A percentile compares a stretch with the other conserved stretches of the same genome.
phyloP scores from a whole-genome alignment of 805 yeast genomes.

The Nakazawaea laoshanensis region DNA sequence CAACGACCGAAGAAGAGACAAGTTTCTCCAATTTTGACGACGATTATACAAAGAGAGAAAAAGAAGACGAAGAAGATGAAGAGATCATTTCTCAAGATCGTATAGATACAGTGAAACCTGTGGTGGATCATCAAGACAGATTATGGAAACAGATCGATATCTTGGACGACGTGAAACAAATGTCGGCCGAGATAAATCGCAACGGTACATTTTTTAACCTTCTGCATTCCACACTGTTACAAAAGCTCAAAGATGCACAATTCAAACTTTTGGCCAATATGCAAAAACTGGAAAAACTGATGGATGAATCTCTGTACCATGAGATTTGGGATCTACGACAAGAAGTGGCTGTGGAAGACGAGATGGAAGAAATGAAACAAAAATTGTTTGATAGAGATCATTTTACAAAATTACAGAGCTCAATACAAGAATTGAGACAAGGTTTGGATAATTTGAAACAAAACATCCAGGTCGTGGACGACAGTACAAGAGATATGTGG shows the following conservation, averaged over 20 bases:
- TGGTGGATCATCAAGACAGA: constrained; percentile 61
- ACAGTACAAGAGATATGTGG: constrained; percentile 35
- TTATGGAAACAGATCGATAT: constrained; percentile 86
- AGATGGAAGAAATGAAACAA: constrained; percentile 11
- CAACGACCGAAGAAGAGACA: constrained; percentile 6
- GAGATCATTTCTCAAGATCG: constrained; percentile 28
- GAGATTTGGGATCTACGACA: constrained; percentile 19
- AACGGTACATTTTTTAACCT: constrained; percentile 43
- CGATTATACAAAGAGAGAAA: constrained; percentile 9
- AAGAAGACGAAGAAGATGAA: constrained; percentile 5
- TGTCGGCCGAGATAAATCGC: constrained; percentile 37
- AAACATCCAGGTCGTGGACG: constrained; percentile 38
- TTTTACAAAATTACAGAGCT: constrained; percentile 41
- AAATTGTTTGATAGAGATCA: constrained; percentile 38
- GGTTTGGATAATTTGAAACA: constrained; percentile 45
- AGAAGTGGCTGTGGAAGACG: constrained; percentile 4
- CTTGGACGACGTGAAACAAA: constrained; percentile 65
- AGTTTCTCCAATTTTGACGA: constrained; percentile 9
- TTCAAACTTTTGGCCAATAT: constrained; percentile 32
- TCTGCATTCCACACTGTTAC: constrained; percentile 41
- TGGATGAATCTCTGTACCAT: constrained; percentile 19
- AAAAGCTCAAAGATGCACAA: constrained; percentile 51
- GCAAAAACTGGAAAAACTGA: constrained; percentile 20
- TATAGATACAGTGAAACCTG: constrained; percentile 46
- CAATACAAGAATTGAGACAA: constrained; percentile 38